These are phyloP conservation scores for Strobilomyces echinocephalus DNA, from an alignment of 768 basidiomycete species.

Conservation along the genomic window DNA sequence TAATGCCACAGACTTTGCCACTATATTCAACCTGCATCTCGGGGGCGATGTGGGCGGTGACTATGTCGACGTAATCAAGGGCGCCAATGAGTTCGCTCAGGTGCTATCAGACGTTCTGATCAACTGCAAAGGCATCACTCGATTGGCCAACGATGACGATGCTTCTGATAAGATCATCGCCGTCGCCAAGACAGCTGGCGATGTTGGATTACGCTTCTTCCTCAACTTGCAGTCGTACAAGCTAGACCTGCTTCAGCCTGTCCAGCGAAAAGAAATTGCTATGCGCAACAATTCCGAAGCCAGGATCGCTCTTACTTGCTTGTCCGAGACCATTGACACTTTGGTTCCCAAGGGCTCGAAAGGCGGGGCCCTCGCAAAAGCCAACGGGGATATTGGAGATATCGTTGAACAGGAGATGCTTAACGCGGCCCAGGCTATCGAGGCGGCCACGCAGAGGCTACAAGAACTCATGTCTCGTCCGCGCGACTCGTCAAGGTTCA, in stretches of 20 bases:
- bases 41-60: conserved; percentile 85
- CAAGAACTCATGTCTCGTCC: conserved; percentile 91
- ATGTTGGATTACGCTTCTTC: conserved; percentile 88
- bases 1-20: conserved; percentile 94
- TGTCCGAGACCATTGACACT: conserved; percentile 83
- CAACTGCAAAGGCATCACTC: conserved; percentile 94
- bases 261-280: conserved; percentile 78
- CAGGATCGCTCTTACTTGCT: conserved; percentile 72
- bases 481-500: conserved; percentile 81
- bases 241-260: conserved; percentile 70
- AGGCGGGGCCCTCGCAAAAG: conserved; percentile 59
- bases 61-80: conserved; percentile 96
- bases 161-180: conserved; percentile 85
- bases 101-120: conserved; percentile 85
- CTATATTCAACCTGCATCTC: conserved; percentile 87
- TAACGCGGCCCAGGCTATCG: conserved; percentile 89
- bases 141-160: conserved; percentile 86
- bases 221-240: conserved; percentile 95
- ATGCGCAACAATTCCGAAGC: conserved; percentile 86
- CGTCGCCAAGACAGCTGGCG: conserved; percentile 81
- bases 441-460: conserved; percentile 83
- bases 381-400: conserved; percentile 92
- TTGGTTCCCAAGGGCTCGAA: conserved; percentile 82
- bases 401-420: conserved; percentile 97
- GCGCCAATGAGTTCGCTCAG: conserved; percentile 95